A percentile compares a stretch with the other conserved stretches of the same genome.
phyloP scores from a whole-genome alignment of 2,329 filamentous ascomycete genomes.

The Colletotrichum sp. region DNA sequence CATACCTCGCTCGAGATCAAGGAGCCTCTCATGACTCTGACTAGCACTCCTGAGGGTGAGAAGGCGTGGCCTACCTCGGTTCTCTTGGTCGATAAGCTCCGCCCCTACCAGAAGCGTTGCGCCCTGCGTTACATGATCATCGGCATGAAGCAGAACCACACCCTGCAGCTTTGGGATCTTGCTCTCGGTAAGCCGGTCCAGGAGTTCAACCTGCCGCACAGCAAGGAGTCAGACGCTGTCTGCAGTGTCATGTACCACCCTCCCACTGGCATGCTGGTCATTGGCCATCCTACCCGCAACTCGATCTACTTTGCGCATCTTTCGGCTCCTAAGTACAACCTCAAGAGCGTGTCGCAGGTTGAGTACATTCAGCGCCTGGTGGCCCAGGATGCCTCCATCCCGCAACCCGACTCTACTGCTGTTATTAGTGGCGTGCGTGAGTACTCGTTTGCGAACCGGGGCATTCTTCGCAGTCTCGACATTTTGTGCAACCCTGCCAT shows the following conservation, averaged over 20 bases:
- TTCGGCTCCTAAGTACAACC: conserved; percentile 90
- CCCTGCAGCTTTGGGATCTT: conserved; percentile 97
- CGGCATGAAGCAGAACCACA: conserved; percentile 99
- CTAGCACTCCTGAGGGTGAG: conserved; percentile 84
- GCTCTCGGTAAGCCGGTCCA: conserved; percentile 94
- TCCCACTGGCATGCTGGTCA: conserved; percentile 87
- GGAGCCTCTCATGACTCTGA: conserved; percentile 84
- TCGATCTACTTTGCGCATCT: conserved; percentile 97
- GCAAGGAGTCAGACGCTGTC: conserved; percentile 95
- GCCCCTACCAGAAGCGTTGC: conserved; percentile 87
- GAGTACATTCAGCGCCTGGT: conserved; percentile 83
- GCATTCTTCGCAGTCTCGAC: conserved; percentile 86
- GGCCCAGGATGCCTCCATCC: conserved; percentile 73
- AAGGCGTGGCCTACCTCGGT: conserved; percentile 98
- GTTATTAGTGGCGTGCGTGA: conserved; percentile 97
- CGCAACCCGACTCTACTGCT: conserved; percentile 90
- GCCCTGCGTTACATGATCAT: conserved; percentile 95
- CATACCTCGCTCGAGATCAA: conserved; percentile 76
- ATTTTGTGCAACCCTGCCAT: conserved; percentile 78
- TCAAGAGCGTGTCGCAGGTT: conserved; percentile 84
- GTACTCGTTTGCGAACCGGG: conserved; percentile 88
- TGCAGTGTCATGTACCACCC: conserved; percentile 97
- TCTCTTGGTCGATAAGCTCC: conserved; percentile 93
- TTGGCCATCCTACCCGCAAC: conserved; percentile 96
- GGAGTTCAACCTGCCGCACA: conserved; percentile 94